Evolutionary conservation across 2,329 filamentous ascomycete species (phyloP), one percentile per base, ranked within the genome.

Genomic region (Fusarium vanettenii): DNA sequence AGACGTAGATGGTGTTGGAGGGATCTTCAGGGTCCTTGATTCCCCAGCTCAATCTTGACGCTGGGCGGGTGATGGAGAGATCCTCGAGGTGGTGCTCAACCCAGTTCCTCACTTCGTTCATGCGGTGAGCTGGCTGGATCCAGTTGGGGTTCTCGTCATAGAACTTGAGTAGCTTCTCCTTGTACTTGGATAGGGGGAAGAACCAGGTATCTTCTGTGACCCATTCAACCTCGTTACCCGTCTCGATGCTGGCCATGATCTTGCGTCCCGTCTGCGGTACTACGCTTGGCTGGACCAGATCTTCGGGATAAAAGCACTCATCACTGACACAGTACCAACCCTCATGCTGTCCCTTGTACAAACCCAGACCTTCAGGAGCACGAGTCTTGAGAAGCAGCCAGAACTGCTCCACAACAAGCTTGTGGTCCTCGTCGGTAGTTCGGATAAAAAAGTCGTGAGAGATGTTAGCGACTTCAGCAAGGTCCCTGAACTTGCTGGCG

Each of bases 251-350:
- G 25, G 92, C 93, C 91, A 95, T 94, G 72, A 93, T 92, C 79
- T 94, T 95, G 75, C 92, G 89, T 4, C 97, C 97, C 1, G 95
- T 98, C 55, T 91, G 88, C 6, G 95, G 93, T 75, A 95, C 93
- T 41, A 97, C 85, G 60, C 91, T 90, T 50, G 92, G 89, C 79
- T 95, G 91, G 29, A 98, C 91, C 79, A 92, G 86, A 8, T 91
- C 90, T 63, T 92, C 89, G 0, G 96, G 95, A 81, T 98, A 98
- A 84, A 97, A 99, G 43, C 96, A 96, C 87, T 99, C 97, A 82
- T 99, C 97, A 81, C 94, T 95, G 64, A 99, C 93, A 66, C 94
- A 97, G 82, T 99, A 99, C 97, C 97, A 99, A 2, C 97, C 97
- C 80, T 95, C 91, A 79, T 98, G 97, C 76, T 93, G 94, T 13